Conservation (phyloP, 768 basidiomycete species). For the Suillus fuscotomentosus region DNA sequence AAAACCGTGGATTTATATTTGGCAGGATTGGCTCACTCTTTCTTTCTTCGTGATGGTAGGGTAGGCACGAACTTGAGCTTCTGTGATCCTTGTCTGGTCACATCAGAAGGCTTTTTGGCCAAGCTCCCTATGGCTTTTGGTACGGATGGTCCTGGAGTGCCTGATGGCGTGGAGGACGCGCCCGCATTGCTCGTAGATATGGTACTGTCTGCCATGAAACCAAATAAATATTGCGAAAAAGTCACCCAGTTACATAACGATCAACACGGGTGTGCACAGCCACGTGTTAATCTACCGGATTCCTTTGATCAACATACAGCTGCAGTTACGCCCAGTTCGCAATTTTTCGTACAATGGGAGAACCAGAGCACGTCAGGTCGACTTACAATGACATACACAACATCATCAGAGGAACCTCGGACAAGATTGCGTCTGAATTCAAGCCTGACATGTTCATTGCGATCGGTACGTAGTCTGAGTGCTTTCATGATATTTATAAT, state of each 20-base stretch:
- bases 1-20: conserved; percentile 10
- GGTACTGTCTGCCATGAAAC: conserved; percentile 6
- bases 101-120: conserved; percentile 67
- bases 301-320: neutral
- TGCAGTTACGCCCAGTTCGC: neutral
- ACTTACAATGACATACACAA: conserved; percentile 96
- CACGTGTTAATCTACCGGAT: neutral
- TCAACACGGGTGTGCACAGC: neutral
- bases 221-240: conserved; percentile 13
- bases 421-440: conserved; percentile 72
- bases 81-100: conserved; percentile 70
- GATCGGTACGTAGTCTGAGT: conserved; percentile 51
- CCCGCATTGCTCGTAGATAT: neutral
- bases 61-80: conserved; percentile 83
- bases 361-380: conserved; percentile 60
- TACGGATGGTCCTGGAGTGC: conserved; percentile 17
- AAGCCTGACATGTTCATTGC: conserved; percentile 86
- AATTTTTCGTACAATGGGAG: conserved; percentile 25
- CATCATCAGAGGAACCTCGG: conserved; percentile 66
- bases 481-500: neutral
- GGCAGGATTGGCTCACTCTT: conserved; percentile 47
- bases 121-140: conserved; percentile 76
- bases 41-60: conserved; percentile 72
- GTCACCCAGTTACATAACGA: neutral
- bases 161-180: conserved; percentile 8